These are phyloP conservation scores for Dimocarpus longan DNA, from an alignment of 345 rosid genomes.

Conservation along the genomic window DNA sequence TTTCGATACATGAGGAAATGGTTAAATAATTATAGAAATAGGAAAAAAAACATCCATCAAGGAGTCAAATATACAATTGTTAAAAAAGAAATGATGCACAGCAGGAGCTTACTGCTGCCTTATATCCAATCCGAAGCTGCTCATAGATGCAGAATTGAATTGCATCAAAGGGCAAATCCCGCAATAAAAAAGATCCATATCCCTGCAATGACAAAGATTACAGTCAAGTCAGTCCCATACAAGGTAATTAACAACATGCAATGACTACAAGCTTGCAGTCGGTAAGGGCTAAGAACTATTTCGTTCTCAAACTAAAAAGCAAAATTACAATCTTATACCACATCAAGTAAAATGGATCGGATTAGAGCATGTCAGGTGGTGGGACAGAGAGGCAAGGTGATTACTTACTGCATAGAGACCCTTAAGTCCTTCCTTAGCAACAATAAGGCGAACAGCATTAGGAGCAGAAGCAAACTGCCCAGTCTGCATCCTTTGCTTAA, in stretches of 20 bases:
- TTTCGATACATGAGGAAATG: background rate
- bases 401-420: constrained; percentile 88
- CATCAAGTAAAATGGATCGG: background rate
- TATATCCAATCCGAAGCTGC: constrained; percentile 90
- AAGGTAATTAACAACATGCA: constrained; percentile 11
- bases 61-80: background rate
- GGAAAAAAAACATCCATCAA: background rate
- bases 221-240: background rate
- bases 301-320: constrained; percentile 2
- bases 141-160: constrained; percentile 95
- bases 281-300: background rate
- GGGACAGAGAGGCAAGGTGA: constrained; percentile 3
- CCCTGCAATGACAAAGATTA: constrained; percentile 55
- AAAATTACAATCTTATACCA: constrained; percentile 6
- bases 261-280: background rate
- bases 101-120: constrained; percentile 63
- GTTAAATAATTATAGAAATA: background rate
- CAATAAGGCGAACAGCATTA: constrained; percentile 74
- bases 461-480: constrained; percentile 89
- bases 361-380: constrained; percentile 1
- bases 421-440: constrained; percentile 74
- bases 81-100: background rate
- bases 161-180: constrained; percentile 98
- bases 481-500: constrained; percentile 95
- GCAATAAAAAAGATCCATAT: constrained; percentile 78